phyloP scores from a whole-genome alignment of 2,329 filamentous ascomycete species.

The Neospermospora avenae region DNA sequence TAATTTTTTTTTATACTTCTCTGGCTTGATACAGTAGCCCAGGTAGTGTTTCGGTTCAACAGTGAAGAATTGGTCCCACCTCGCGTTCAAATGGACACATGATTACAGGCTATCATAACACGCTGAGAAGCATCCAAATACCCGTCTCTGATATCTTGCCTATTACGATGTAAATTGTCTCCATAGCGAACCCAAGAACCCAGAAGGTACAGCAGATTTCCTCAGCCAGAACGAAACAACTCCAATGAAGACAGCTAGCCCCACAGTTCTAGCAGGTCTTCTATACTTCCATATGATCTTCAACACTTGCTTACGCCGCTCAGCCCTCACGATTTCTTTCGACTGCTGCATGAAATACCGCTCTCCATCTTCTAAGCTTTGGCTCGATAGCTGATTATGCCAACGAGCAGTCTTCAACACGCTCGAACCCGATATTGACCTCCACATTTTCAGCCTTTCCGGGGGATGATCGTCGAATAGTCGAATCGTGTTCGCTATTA shows the following conservation, averaged over 20 bases:
- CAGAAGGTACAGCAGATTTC: slow-evolving; percentile 37
- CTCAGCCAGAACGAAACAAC: slow-evolving; percentile 66
- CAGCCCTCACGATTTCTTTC: slow-evolving; percentile 64
- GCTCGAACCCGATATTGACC: slow-evolving; percentile 67
- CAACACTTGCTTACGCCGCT: slow-evolving; percentile 51
- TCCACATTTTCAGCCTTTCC: slow-evolving; percentile 68
- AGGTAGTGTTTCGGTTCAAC: too few relatives aligned
- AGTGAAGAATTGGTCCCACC: too few relatives aligned
- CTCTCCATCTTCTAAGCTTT: slow-evolving; percentile 65
- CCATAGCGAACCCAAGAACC: slow-evolving; percentile 29
- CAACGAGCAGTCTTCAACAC: slow-evolving; percentile 79
- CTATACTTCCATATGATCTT: slow-evolving; percentile 61
- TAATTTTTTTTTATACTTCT: too few relatives aligned
- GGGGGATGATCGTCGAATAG: slow-evolving; percentile 70
- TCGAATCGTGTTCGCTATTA: slow-evolving; percentile 63
- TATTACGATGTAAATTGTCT: slow-evolving; percentile 24
- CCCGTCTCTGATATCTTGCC: slow-evolving; percentile 14
- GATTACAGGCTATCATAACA: not conserved
- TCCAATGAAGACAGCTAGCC: slow-evolving; percentile 64
- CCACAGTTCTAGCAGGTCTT: slow-evolving; percentile 58
- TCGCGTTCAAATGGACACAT: slow-evolving; percentile 4
- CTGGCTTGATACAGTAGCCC: too few relatives aligned
- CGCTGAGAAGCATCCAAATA: not conserved
- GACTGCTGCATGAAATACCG: slow-evolving; percentile 68
- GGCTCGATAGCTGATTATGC: slow-evolving; percentile 45